Base-by-base conservation (phyloP, 1,284 basidiomycete genomes). In the Marasmius fiardii region DNA sequence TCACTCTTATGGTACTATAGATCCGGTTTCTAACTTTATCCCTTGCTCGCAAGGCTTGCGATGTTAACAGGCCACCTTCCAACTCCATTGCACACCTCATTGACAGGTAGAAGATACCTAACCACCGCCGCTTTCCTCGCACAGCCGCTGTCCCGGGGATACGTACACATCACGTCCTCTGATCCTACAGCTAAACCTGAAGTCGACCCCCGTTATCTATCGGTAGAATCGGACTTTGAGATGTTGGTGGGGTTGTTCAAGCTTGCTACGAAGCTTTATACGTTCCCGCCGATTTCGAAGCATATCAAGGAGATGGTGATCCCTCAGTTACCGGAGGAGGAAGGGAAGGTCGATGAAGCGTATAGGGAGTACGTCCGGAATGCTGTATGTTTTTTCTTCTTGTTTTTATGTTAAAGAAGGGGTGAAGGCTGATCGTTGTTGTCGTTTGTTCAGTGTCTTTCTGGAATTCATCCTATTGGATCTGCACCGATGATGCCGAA, bases 221-320 rank as follows among this genome's bases (percentile, higher is more conserved):
- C 47, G 24, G 47, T 49, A 8, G 47, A 49, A 18, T 49, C 47
- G 16, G 47, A 49, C 26, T 49, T 49, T 26, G 26, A 49, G n/a
- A 49, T 31, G 26, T 33, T 49, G 11, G n/a, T 49, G 10, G 47
- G 47, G 10, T 18, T 49, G n/a, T 33, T 49, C 26, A 49, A 49
- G 26, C 28, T 49, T 4, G 31, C n/a, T 26, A 31, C 31, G 23
- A 49, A 49, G 47, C 28, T 49, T 6, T 49, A 31, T 20, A 49
- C 24, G 23, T 33, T 49, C 4, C 47, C 47, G 31, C 47, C 47
- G 28, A 24, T 49, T n/a, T 26, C 26, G 8, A 26, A 49, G 4
- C n/a, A 26, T 28, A 49, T 33, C 12, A 18, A 49, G 28, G 47
- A 49, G 12, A 49, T 49, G 24, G 47, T 49, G 14, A 18, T 49